Evolutionary conservation across 805 yeast genomes (phyloP).

Genomic region (Debaryomyces prosopidis): DNA sequence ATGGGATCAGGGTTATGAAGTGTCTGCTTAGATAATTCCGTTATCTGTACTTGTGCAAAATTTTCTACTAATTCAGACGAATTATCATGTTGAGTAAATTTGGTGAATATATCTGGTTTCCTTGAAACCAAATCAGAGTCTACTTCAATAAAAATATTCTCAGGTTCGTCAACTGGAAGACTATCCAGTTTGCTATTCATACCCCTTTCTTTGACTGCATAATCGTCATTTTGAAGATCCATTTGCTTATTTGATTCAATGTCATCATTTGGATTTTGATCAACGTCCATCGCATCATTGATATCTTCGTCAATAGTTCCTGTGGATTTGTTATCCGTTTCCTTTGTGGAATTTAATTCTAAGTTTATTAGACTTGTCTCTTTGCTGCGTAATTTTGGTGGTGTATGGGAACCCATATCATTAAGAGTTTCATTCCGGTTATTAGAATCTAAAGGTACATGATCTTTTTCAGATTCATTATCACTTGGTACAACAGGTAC

Average conservation of each 20-base stretch:
- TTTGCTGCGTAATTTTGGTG: too few relatives aligned
- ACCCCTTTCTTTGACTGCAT: background rate
- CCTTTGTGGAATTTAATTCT: background rate
- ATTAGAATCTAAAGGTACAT: background rate
- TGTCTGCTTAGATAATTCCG: conserved; percentile 10
- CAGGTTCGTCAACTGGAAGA: background rate
- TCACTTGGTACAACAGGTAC: conserved; percentile 8
- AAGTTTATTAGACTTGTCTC: background rate
- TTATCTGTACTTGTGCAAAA: conserved; percentile 31
- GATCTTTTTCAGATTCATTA: conserved; percentile 1
- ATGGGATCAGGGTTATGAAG: conserved; percentile 19
- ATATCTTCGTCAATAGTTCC: background rate
- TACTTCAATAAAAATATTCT: conserved; percentile 1
- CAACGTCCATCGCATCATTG: background rate
- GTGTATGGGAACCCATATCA: too few relatives aligned
- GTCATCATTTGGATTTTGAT: background rate
- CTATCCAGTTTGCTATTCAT: background rate
- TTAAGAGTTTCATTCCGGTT: too few relatives aligned
- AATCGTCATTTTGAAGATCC: background rate
- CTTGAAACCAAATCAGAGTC: background rate
- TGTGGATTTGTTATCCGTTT: background rate
- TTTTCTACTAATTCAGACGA: conserved; percentile 24
- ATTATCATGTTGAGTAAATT: conserved; percentile 10
- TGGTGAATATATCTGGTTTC: conserved; percentile 8
- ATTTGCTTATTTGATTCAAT: background rate